Base-by-base conservation (phyloP, 805 yeast species). In the Vanderwaltozyma tropicalis region DNA sequence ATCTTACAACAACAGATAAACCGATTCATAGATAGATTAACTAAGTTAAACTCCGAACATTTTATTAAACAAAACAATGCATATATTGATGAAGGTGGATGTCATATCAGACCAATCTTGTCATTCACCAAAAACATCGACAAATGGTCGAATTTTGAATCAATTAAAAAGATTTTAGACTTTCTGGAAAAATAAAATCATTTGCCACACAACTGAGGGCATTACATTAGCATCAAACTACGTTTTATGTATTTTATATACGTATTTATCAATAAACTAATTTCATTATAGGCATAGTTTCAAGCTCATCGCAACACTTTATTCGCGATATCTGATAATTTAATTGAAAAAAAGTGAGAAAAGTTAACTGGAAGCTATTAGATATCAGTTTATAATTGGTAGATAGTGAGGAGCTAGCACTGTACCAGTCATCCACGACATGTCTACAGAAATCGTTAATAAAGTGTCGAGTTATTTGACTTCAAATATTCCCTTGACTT, bases 361-460 rank as follows among this genome's bases (percentile, higher is more conserved):
- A n/a, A n/a, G n/a, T n/a, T n/a, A n/a, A n/a, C n/a, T n/a, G n/a
- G n/a, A n/a, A n/a, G n/a, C n/a, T n/a, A n/a, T n/a, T n/a, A n/a
- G n/a, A n/a, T n/a, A n/a, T n/a, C n/a, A n/a, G n/a, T n/a, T n/a
- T n/a, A n/a, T n/a, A n/a, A n/a, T n/a, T n/a, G n/a, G n/a, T n/a
- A n/a, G n/a, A n/a, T n/a, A n/a, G n/a, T n/a, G n/a, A n/a, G n/a
- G n/a, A n/a, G n/a, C n/a, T n/a, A n/a, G n/a, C n/a, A n/a, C n/a
- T n/a, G n/a, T n/a, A n/a, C n/a, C n/a, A n/a, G n/a, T n/a, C n/a
- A n/a, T n/a, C n/a, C n/a, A n/a, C n/a, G n/a, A n/a, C n/a, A 78
- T 80, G 87, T 77, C 86, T 9, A 69, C 68, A 15, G 65, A 61
- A 20, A 62, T 78, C 1, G 41, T 80, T 6, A 59, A 52, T 2